Evolutionary conservation across 208 protist genomes (phyloP), one percentile per base, ranked within the genome.

Genomic region (Trypanosoma conorhini): DNA sequence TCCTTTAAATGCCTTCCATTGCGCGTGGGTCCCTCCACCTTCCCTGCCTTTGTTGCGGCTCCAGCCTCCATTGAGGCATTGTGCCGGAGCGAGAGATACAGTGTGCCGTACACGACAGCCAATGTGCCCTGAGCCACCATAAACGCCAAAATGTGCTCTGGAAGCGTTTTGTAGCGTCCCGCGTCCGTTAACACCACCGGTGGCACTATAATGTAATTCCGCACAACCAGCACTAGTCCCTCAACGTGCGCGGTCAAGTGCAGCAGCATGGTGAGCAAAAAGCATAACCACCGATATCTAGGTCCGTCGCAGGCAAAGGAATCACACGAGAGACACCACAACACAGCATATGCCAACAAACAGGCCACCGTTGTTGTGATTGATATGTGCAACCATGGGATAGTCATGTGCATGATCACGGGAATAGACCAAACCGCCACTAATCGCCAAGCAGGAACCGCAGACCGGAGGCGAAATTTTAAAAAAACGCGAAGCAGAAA

Each of bases 241-340:
- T 94, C 82, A 74, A 90, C 87, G 64, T 94, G 86, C 4, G 86
- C 58, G 0, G 82, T 72, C 17, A 86, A 87, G 31, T 63, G 60
- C 21, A 63, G n/a, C 28, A 77, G 40, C 28, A 76, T 67, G 21
- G 28, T 40, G 10, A 80, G 10, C 30, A 81, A 22, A 46, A 73
- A 64, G 55, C 70, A 76, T 8, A 77, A 35, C 60, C 64, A 76
- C 30, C 72, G 80, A 65, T 84, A 89, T 55, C 65, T 35, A 64
- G 83, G 78, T 9, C 77, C 77, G 0, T 61, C 30, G 10, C 33
- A 19, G 21, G 31, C 56, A 33, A 17, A 57, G 1, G 77, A 72
- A 46, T 52, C 68, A n/a, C 58, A 48, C 62, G 87, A 84, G 44
- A 89, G 70, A 67, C 66, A 77, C 76, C 77, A 82, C 28, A 77